A percentile compares a stretch with the other conserved stretches of the same genome.
These are phyloP conservation scores for Trichoderma oligosporum DNA, from an alignment of 2,329 filamentous ascomycete species.

Conservation along the genomic window DNA sequence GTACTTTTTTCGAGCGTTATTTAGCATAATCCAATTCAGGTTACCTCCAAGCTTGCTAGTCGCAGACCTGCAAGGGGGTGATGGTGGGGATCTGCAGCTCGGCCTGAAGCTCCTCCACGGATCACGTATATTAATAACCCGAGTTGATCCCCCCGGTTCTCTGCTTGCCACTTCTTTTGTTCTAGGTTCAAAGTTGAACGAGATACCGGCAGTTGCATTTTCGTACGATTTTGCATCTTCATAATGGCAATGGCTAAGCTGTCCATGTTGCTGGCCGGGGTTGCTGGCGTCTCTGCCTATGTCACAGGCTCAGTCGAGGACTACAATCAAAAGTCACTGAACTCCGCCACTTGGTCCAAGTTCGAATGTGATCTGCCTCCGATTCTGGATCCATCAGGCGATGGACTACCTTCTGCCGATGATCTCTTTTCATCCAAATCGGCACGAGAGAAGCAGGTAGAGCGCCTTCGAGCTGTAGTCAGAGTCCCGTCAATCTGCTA, in stretches of 20 bases:
- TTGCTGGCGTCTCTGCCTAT: constrained; percentile 10
- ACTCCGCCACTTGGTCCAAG: constrained; percentile 7
- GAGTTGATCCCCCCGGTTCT: not conserved
- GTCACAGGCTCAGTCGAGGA: constrained; percentile 1
- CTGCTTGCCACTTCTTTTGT: not conserved
- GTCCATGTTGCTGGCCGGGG: constrained; percentile 12
- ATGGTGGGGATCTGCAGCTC: constrained; percentile 10
- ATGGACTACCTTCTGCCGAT: constrained; percentile 33
- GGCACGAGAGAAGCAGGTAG: constrained; percentile 40
- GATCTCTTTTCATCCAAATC: constrained; percentile 33
- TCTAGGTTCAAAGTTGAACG: not conserved
- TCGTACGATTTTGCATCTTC: not conserved
- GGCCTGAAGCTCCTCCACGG: constrained; percentile 2
- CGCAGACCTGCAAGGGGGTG: constrained; percentile 4
- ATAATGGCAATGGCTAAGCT: constrained; percentile 14
- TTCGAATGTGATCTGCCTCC: constrained; percentile 36
- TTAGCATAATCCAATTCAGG: not conserved
- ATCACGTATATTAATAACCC: constrained; percentile 8
- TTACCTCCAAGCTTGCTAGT: not conserved
- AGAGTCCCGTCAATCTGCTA: constrained; percentile 53
- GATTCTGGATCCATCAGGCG: constrained; percentile 29
- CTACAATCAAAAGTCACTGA: constrained; percentile 3
- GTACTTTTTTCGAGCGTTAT: not conserved
- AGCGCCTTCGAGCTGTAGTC: constrained; percentile 52
- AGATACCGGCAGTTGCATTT: not conserved